Evolutionary conservation across 1,139 yeast species (phyloP), one percentile per base, ranked within the genome.

Genomic region (Groenewaldozyma auringiensis): DNA sequence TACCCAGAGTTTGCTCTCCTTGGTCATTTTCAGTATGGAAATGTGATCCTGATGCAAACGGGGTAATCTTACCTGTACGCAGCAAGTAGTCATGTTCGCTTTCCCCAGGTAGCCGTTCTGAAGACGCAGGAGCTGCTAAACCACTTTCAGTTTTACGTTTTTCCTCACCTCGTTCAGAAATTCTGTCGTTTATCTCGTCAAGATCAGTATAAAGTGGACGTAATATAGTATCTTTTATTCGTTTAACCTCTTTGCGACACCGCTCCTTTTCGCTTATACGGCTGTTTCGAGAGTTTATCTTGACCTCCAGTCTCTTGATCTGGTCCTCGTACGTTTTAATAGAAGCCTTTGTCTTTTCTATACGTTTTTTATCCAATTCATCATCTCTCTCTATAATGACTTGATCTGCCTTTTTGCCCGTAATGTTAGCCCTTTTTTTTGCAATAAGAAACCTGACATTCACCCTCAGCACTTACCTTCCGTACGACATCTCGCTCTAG

Each of bases 1-100:
- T 51, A 16, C 9, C 13, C 4, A 39, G 45, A 1, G 48, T 36
- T 3, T 21, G 27, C 4, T 38, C 41, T 0, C 25, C n/a, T 2
- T 40, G 33, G 17, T 34, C 42, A 20, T 16, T 27, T 29, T 45
- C 38, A 2, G 43, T 43, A 9, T 41, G 50, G 52, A 85, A 85
- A 3, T 75, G 78, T 33, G 74, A 71, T 17, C 78, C 70, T 37
- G 78, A 79, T 9, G 96, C 95, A 69, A 92, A 92, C 0, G 98
- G 98, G 0, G 99, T 92, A 47, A 88, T 79, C 61, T 87, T 82
- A 37, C 99, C 99, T 0, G 89, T 89, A 52, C 98, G 71, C 0
- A 92, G 76, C 51, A 92, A 69, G 59, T 67, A 92, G 45, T 89
- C 97, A 47, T 78, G 78, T 56, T 84, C 86, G 0, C 85, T 66